phyloP scores from a whole-genome alignment of 441 rosid genomes.

The Erysimum cheiri region DNA sequence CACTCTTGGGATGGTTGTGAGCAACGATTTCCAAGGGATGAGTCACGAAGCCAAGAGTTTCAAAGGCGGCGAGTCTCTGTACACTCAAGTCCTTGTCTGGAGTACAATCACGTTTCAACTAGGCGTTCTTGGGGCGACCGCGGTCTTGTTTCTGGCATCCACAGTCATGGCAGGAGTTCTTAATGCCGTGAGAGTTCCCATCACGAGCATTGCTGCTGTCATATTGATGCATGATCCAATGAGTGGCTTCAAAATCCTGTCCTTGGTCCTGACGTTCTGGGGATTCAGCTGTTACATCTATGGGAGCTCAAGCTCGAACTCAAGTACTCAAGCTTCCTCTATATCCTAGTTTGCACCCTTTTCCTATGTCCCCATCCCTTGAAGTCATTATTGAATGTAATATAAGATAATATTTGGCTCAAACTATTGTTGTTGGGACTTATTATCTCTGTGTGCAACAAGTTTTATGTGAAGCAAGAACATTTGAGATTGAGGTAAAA shows the following conservation, averaged over 20 bases:
- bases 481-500: conserved; percentile 11
- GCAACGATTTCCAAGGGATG: conserved; percentile 64
- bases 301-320: conserved; percentile 50
- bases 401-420: conserved; percentile 1
- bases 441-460: conserved; percentile 2
- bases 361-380: not conserved
- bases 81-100: conserved; percentile 65
- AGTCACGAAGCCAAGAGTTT: conserved; percentile 61
- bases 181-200: conserved; percentile 80
- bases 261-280: conserved; percentile 75
- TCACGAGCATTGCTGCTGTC: conserved; percentile 79
- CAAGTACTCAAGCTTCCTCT: conserved; percentile 43
- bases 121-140: conserved; percentile 78
- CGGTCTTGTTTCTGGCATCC: conserved; percentile 70
- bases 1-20: conserved; percentile 61
- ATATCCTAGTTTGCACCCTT: conserved; percentile 10
- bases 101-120: conserved; percentile 74
- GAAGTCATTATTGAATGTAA: conserved; percentile 8
- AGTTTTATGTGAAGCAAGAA: conserved; percentile 5
- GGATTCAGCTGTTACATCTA: conserved; percentile 76
- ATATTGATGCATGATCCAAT: conserved; percentile 76
- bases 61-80: conserved; percentile 60
- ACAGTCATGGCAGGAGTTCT: conserved; percentile 86
- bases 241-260: conserved; percentile 85
- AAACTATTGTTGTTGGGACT: not conserved